These are phyloP conservation scores for Avicennia marina DNA, from an alignment of 257 asterid genomes.

Conservation along the genomic window DNA sequence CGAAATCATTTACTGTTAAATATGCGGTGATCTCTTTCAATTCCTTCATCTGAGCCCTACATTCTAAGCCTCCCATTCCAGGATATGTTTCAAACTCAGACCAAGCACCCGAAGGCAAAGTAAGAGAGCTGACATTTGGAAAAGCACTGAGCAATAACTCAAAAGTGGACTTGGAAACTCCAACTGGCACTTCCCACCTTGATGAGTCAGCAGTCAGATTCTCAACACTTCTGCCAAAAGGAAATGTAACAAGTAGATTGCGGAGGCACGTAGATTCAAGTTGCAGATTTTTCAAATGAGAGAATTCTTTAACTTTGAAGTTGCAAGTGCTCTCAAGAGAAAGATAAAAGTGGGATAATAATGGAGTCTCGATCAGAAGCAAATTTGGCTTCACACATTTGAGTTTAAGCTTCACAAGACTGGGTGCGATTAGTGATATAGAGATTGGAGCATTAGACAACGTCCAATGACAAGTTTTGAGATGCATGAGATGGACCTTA, in stretches of 20 bases:
- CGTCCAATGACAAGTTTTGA: slow-evolving; percentile 55
- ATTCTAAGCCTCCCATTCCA: slow-evolving; percentile 27
- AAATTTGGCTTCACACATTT: slow-evolving; percentile 53
- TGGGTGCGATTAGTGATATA: slow-evolving; percentile 49
- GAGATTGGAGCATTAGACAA: slow-evolving; percentile 64
- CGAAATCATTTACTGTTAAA: slow-evolving; percentile 51
- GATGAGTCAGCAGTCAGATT: slow-evolving; percentile 43
- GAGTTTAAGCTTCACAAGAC: slow-evolving; percentile 49
- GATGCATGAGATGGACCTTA: slow-evolving; percentile 45
- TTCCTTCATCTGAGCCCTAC: slow-evolving; percentile 37
- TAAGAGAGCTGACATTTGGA: slow-evolving; percentile 52
- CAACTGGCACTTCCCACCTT: slow-evolving; percentile 37
- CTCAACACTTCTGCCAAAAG: slow-evolving; percentile 39
- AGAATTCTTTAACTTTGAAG: slow-evolving; percentile 41
- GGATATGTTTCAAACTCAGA: slow-evolving; percentile 44
- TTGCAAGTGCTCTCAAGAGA: slow-evolving; percentile 41
- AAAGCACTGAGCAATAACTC: slow-evolving; percentile 39
- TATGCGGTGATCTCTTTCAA: slow-evolving; percentile 58
- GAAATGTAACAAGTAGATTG: slow-evolving; percentile 37
- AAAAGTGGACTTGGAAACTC: slow-evolving; percentile 37
- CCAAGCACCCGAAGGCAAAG: slow-evolving; percentile 59
- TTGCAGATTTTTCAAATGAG: slow-evolving; percentile 40
- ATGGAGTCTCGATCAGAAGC: slow-evolving; percentile 57
- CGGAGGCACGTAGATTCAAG: slow-evolving; percentile 58
- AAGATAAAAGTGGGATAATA: slow-evolving; percentile 39